These are phyloP conservation scores for Ceratocystis alfenasii DNA, from an alignment of 2,329 filamentous ascomycete genomes.

Conservation along the genomic window DNA sequence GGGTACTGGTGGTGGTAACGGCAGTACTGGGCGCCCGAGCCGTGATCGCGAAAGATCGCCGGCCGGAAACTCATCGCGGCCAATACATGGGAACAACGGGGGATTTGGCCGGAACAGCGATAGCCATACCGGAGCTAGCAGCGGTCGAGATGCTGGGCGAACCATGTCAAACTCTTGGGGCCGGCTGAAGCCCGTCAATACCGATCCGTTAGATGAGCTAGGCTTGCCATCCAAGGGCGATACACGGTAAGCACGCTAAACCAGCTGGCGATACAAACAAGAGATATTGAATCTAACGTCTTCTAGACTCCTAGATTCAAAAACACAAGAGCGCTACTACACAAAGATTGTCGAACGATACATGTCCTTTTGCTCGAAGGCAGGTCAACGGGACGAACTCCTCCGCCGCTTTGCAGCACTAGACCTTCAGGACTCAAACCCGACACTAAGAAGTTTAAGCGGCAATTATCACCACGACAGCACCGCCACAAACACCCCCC, in stretches of 20 bases:
- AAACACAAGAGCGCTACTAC: slow-evolving; percentile 75
- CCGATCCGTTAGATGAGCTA: slow-evolving; percentile 67
- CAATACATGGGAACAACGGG: neutral
- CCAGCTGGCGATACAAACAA: neutral
- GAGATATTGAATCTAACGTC: neutral
- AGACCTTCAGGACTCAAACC: slow-evolving; percentile 23
- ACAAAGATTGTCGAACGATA: slow-evolving; percentile 78
- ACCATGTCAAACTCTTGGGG: slow-evolving; percentile 48
- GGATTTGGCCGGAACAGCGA: neutral
- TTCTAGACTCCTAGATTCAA: slow-evolving; percentile 55
- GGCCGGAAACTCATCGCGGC: slow-evolving; percentile 4
- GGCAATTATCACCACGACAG: neutral
- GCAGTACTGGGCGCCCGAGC: neutral
- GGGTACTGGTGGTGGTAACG: neutral
- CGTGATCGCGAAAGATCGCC: slow-evolving; percentile 19
- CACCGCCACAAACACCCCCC: neutral
- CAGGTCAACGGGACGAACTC: slow-evolving; percentile 58
- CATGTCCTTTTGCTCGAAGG: slow-evolving; percentile 73
- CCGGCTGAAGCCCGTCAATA: slow-evolving; percentile 58
- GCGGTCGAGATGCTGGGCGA: slow-evolving; percentile 25
- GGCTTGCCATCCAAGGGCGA: slow-evolving; percentile 88
- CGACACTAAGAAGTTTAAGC: neutral
- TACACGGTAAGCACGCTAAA: slow-evolving; percentile 46
- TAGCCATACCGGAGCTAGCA: neutral
- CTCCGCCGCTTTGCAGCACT: slow-evolving; percentile 63